Percentiles rank a stretch among this genome's conserved stretches.
Evolutionary conservation across 352 stramenopile genomes (phyloP).

Genomic region (Pythium utonaiense): DNA sequence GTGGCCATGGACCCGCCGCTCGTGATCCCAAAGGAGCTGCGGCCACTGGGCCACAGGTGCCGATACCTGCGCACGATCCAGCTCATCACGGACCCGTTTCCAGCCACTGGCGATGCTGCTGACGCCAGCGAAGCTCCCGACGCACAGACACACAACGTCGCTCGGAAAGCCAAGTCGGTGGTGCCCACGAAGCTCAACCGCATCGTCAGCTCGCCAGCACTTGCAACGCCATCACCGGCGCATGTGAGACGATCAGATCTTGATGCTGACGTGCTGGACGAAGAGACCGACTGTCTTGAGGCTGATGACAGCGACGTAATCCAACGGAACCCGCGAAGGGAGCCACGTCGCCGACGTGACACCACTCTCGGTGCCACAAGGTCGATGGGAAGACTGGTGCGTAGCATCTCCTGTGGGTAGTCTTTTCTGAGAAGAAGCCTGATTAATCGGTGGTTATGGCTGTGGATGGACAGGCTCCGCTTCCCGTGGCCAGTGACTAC

Average conservation of each 20-base stretch:
- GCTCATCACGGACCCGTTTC: conserved; percentile 28
- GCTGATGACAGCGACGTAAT: conserved; percentile 1
- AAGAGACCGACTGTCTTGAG: not conserved
- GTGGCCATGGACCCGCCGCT: conserved; percentile 45
- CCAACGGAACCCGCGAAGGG: conserved; percentile 1
- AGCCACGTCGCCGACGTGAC: conserved; percentile 3
- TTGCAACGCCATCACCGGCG: not conserved
- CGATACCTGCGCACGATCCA: conserved; percentile 67
- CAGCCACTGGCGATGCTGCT: not conserved
- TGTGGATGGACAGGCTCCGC: conserved; percentile 4
- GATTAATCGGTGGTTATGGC: not conserved
- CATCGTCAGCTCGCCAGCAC: conserved; percentile 12
- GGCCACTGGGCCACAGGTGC: conserved; percentile 36
- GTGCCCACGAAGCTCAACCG: conserved; percentile 1
- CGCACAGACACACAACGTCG: no score
- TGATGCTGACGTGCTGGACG: not conserved
- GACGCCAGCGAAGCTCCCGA: not conserved
- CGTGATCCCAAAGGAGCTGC: conserved; percentile 50
- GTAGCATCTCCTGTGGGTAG: not conserved
- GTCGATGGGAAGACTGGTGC: conserved; percentile 14
- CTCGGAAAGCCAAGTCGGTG: not conserved
- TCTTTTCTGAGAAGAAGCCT: not conserved
- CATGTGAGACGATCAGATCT: no score
- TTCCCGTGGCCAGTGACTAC: not conserved
- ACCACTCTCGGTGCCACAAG: conserved; percentile 3